Conservation (phyloP, 2,329 filamentous ascomycete genomes). For the Fusarium chuoi region DNA sequence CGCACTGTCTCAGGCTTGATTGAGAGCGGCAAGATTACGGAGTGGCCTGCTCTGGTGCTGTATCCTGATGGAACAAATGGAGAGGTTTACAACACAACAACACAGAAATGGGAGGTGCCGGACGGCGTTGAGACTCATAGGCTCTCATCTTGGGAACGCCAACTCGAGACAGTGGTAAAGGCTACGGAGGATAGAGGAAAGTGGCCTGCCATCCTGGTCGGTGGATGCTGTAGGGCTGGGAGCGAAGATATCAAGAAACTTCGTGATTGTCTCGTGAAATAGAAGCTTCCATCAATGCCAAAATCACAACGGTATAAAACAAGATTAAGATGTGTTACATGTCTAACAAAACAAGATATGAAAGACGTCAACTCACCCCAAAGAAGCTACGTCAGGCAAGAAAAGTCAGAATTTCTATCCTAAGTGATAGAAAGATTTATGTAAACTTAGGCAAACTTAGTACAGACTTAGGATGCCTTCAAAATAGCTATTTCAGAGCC, state of each 20-base stretch:
- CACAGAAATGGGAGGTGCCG: constrained; percentile 67
- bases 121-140: constrained; percentile 35
- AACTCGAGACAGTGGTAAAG: constrained; percentile 55
- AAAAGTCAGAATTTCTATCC: background rate
- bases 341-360: background rate
- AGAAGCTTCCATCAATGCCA: background rate
- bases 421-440: background rate
- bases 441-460: background rate
- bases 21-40: constrained; percentile 45
- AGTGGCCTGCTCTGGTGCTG: constrained; percentile 67
- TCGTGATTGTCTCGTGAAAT: constrained; percentile 32
- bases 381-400: background rate
- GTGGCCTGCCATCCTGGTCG: constrained; percentile 61
- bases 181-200: constrained; percentile 49
- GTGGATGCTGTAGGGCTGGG: constrained; percentile 64
- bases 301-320: background rate
- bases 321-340: background rate
- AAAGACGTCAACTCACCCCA: background rate
- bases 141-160: constrained; percentile 56
- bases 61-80: constrained; percentile 77
- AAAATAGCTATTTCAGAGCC: background rate
- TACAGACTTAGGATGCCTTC: background rate
- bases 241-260: constrained; percentile 50
- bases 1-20: constrained; percentile 55
- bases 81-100: constrained; percentile 72